Evolutionary conservation across 495 filamentous ascomycete species (phyloP), one percentile per base, ranked within the genome.

Genomic region (Penicillium steckii): DNA sequence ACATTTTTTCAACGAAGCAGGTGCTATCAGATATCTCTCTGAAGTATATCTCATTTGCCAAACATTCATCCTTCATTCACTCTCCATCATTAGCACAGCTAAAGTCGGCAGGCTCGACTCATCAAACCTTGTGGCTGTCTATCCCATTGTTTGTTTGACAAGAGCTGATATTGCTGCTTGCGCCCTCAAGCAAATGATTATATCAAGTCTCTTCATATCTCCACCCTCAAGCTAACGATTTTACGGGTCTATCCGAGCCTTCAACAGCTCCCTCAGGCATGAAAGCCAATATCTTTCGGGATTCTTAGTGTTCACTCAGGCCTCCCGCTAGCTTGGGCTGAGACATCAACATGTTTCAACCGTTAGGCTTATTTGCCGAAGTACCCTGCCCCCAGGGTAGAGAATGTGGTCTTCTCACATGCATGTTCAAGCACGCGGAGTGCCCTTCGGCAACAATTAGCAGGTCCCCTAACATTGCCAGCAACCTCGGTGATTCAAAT

Each of bases 301-400:
- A 35, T 3, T n/a, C 13, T n/a, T 35, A 13, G 32, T 7, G 3
- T 35, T 35, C 32, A 35, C 9, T 13, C 32, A 17, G n/a, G 17
- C 32, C 32, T 35, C 32, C n/a, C 17, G n/a, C 32, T n/a, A 12
- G 7, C 9, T 10, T 15, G 17, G 32, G 27, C 17, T 35, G 32
- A 7, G 2, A 6, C n/a, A n/a, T 35, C 32, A 35, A 18, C 5
- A 91, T 91, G 88, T 88, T 89, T 58, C 70, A 79, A 12, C 71
- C 86, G 5, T 73, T 86, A 10, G 82, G 82, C 3, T 69, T 85
- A 25, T 87, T 91, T 67, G 83, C 79, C 56, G 73, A 73, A 23
- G 73, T 90, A 23, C 69, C 77, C 24, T 93, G 89, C 64, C 87
- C 88, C 0, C 67, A 80, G 43, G 77, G 80, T 13, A 69, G 82